A percentile compares a stretch with the other conserved stretches of the same genome.
Conservation (phyloP, 345 rosid genomes). For the Eucalyptus regnans region DNA sequence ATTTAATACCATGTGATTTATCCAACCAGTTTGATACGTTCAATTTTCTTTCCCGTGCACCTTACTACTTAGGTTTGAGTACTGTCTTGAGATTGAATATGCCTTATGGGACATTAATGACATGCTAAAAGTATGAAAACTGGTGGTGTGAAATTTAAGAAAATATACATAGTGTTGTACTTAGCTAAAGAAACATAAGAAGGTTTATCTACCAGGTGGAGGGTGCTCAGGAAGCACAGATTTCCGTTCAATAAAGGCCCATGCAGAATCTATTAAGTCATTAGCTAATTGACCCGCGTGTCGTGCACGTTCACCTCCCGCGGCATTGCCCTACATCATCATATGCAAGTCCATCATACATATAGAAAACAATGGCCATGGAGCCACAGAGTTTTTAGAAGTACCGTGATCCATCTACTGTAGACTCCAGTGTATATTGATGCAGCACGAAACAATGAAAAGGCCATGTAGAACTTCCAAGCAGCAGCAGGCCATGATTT, state of each 20-base stretch:
- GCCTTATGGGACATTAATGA: background rate
- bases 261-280: constrained; percentile 51
- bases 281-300: constrained; percentile 46
- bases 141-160: background rate
- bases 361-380: background rate
- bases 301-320: constrained; percentile 86
- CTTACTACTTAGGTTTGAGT: background rate
- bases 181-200: background rate
- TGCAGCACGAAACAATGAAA: constrained; percentile 85
- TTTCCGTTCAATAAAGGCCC: constrained; percentile 36
- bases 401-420: constrained; percentile 89
- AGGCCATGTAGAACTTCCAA: constrained; percentile 94
- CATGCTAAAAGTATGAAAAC: background rate
- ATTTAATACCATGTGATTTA: background rate
- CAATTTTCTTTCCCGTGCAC: background rate
- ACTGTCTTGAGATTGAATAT: background rate
- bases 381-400: background rate
- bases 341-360: background rate
- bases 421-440: constrained; percentile 69
- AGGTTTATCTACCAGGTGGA: constrained; percentile 47
- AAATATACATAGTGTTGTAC: background rate
- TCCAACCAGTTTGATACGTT: background rate
- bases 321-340: constrained; percentile 74
- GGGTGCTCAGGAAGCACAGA: constrained; percentile 63
- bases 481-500: constrained; percentile 76